A percentile compares a stretch with the other conserved stretches of the same genome.
Evolutionary conservation across 2,329 filamentous ascomycete species (phyloP).

Genomic region (Colletotrichum spaethianum): DNA sequence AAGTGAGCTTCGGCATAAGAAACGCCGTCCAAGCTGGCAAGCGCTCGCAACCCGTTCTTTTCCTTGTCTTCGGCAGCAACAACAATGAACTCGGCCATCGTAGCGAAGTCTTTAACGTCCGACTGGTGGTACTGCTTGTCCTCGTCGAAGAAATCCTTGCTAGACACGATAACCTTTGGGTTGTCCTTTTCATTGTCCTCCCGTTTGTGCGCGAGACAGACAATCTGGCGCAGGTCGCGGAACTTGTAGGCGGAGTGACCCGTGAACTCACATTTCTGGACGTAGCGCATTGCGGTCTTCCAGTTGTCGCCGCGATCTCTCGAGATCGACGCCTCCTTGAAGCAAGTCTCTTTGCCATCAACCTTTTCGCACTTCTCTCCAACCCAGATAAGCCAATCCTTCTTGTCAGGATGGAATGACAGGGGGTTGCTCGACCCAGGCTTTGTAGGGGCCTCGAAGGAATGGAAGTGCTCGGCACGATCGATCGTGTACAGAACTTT

Average conservation of each 20-base stretch:
- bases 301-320: slow-evolving; percentile 86
- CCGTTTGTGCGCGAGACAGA: slow-evolving; percentile 70
- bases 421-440: slow-evolving; percentile 62
- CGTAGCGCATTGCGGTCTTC: slow-evolving; percentile 81
- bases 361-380: slow-evolving; percentile 77
- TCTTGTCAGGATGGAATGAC: slow-evolving; percentile 86
- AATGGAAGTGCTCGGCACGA: slow-evolving; percentile 80
- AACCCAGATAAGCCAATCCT: slow-evolving; percentile 94
- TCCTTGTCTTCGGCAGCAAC: slow-evolving; percentile 83
- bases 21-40: slow-evolving; percentile 87
- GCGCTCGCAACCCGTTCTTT: slow-evolving; percentile 78
- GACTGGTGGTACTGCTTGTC: slow-evolving; percentile 74
- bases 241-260: slow-evolving; percentile 71
- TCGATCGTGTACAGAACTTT: slow-evolving; percentile 87
- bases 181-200: slow-evolving; percentile 76
- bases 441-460: slow-evolving; percentile 78
- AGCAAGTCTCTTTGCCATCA: slow-evolving; percentile 70
- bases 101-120: slow-evolving; percentile 88
- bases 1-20: slow-evolving; percentile 88
- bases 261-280: slow-evolving; percentile 89
- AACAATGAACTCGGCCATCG: slow-evolving; percentile 97
- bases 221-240: slow-evolving; percentile 68
- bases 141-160: slow-evolving; percentile 82
- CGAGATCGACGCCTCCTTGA: slow-evolving; percentile 81
- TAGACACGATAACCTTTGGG: slow-evolving; percentile 80